Conservation (phyloP, 768 basidiomycete genomes). For the Astraeus odoratus region DNA sequence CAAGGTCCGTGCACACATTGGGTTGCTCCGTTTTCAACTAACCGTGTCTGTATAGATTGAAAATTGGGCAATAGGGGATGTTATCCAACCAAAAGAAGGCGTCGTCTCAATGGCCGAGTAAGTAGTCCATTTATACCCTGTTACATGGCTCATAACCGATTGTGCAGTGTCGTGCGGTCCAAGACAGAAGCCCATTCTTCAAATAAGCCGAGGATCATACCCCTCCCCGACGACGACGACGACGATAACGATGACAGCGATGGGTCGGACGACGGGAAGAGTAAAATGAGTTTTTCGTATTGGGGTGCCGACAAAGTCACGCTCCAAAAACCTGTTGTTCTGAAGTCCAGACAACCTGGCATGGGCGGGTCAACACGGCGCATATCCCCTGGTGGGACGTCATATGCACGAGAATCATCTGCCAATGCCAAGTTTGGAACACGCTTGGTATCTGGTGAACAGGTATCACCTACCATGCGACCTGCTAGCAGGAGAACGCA, state of each 20-base stretch:
- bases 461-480: conserved; percentile 34
- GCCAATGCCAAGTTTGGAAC: conserved; percentile 92
- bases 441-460: conserved; percentile 64
- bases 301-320: conserved; percentile 92
- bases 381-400: conserved; percentile 36
- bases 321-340: conserved; percentile 68
- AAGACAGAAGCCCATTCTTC: conserved; percentile 52
- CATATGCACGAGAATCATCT: conserved; percentile 74
- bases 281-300: conserved; percentile 92
- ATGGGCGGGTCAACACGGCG: conserved; percentile 31
- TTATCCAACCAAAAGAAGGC: conserved; percentile 68
- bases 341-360: conserved; percentile 40
- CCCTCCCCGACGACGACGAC: conserved; percentile 59
- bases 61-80: conserved; percentile 79
- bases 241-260: conserved; percentile 60
- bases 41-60: conserved; percentile 50
- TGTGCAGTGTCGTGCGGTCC: conserved; percentile 59
- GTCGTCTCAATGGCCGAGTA: conserved; percentile 91
- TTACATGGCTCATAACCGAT: conserved; percentile 7
- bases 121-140: conserved; percentile 21
- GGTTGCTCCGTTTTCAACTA: background rate
- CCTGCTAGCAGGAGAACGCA: conserved; percentile 60
- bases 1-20: conserved; percentile 49
- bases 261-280: conserved; percentile 82
- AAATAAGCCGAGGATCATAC: conserved; percentile 59